Percentiles rank a stretch among this genome's conserved stretches.
These are phyloP conservation scores for Coleophoma cylindrospora DNA, from an alignment of 2,329 filamentous ascomycete genomes.

Conservation along the genomic window DNA sequence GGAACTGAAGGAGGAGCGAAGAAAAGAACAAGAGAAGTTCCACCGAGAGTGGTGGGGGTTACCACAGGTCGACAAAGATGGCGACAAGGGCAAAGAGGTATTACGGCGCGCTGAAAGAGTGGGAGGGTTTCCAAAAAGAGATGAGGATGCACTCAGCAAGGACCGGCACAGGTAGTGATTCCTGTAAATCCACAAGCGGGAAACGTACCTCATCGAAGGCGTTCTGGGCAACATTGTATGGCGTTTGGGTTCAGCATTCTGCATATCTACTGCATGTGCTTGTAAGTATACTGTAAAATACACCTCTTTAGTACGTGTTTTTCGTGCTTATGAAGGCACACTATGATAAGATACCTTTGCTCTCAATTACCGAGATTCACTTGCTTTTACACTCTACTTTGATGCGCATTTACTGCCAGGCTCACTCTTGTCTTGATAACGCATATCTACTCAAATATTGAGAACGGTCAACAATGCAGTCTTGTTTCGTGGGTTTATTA, in stretches of 20 bases:
- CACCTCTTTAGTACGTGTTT: conserved; percentile 4
- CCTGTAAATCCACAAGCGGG: neutral
- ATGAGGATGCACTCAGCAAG: conserved; percentile 27
- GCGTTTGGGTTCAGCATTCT: conserved; percentile 11
- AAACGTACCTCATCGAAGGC: conserved; percentile 3
- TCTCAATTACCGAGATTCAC: neutral
- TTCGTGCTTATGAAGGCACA: neutral
- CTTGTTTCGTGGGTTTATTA: neutral
- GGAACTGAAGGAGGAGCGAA: conserved; percentile 56
- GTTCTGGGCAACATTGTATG: conserved; percentile 9
- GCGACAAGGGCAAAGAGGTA: conserved; percentile 49
- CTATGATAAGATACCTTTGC: neutral
- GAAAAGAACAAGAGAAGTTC: conserved; percentile 59
- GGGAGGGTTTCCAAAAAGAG: conserved; percentile 44
- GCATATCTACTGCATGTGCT: conserved; percentile 4
- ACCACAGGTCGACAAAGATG: conserved; percentile 50
- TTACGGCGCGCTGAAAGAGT: conserved; percentile 50
- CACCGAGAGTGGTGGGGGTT: conserved; percentile 65
- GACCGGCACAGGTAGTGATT: conserved; percentile 25
- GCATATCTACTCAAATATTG: neutral
- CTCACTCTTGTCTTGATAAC: neutral
- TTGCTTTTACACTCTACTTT: neutral
- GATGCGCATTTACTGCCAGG: neutral
- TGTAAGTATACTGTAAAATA: conserved; percentile 16
- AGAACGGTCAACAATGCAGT: neutral